These are phyloP conservation scores for Litsea cubeba DNA, from an alignment of 164 flowering plant genomes.

Conservation along the genomic window DNA sequence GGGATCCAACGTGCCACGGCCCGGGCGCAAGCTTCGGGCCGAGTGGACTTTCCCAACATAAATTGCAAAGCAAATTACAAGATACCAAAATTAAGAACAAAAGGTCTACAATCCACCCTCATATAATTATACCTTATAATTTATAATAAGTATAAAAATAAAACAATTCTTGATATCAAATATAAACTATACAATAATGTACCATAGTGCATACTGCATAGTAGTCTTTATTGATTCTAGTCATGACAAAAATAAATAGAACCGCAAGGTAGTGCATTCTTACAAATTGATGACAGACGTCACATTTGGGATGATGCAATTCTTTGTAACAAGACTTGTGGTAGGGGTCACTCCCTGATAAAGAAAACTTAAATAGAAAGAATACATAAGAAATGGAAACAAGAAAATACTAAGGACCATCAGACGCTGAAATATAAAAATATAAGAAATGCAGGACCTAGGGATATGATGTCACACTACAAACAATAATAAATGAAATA, in stretches of 20 bases:
- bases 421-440: no score
- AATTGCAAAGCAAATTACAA: not conserved
- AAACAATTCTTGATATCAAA: no score
- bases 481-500: no score
- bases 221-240: not conserved
- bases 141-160: no score
- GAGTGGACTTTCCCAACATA: no score
- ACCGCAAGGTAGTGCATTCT: slow-evolving; percentile 20
- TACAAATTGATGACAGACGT: slow-evolving; percentile 94
- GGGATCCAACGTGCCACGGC: no score
- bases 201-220: not conserved
- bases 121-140: not conserved
- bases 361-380: slow-evolving; percentile 72
- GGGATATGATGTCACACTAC: no score
- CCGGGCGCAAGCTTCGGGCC: no score
- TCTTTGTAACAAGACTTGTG: slow-evolving; percentile 91
- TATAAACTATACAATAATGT: no score
- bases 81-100: not conserved
- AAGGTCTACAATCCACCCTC: not conserved
- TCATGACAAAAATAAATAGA: not conserved
- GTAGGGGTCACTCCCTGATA: slow-evolving; percentile 81
- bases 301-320: slow-evolving; percentile 92
- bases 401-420: not conserved
- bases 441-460: no score
- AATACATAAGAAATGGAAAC: slow-evolving; percentile 17